phyloP scores from a whole-genome alignment of 2,329 filamentous ascomycete species.

The Nakataea oryzae region DNA sequence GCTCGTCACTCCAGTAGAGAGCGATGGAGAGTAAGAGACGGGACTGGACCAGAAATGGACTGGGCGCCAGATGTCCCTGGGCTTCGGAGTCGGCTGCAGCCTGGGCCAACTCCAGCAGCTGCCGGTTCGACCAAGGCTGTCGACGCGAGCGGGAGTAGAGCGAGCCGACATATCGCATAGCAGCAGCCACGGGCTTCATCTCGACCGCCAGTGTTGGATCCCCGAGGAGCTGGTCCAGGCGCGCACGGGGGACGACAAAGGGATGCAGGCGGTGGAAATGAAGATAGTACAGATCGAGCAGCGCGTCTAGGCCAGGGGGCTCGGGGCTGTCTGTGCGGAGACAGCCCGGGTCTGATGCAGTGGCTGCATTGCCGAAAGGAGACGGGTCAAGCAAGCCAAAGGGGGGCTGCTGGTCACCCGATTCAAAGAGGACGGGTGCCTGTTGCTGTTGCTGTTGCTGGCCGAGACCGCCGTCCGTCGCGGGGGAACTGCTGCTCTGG shows the following conservation, averaged over 20 bases:
- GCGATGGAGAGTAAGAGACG: conserved; percentile 24
- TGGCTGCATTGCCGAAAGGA: background rate
- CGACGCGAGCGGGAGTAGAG: background rate
- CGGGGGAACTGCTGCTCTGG: background rate
- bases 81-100: background rate
- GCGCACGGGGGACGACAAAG: conserved; percentile 12
- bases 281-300: conserved; percentile 23
- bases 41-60: conserved; percentile 22
- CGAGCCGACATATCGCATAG: background rate
- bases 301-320: conserved; percentile 9
- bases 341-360: background rate
- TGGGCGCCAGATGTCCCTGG: background rate
- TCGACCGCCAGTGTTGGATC: background rate
- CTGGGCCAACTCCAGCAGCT: background rate
- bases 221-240: conserved; percentile 5
- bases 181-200: background rate
- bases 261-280: conserved; percentile 23
- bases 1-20: conserved; percentile 19
- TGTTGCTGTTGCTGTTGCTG: background rate
- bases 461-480: background rate
- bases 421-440: too few species aligned
- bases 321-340: background rate
- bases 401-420: background rate
- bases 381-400: background rate
- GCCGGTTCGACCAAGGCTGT: background rate